Conservation (phyloP, 2,329 filamentous ascomycete genomes). For the Pezicula rhizophila region DNA sequence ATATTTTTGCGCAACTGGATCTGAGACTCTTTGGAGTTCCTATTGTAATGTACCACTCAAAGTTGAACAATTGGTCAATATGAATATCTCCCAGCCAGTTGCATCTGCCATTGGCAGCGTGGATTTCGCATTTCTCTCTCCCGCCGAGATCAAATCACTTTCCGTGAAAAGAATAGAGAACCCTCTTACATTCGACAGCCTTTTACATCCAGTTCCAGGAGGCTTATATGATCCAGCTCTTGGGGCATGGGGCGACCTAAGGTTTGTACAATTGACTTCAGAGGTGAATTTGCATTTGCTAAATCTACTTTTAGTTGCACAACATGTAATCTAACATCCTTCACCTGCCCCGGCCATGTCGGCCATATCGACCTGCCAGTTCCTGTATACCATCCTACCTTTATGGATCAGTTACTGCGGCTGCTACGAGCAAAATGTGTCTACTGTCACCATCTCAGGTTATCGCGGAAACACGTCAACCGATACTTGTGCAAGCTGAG, state of each 20-base stretch:
- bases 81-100: constrained; percentile 76
- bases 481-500: constrained; percentile 78
- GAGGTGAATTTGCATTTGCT: constrained; percentile 5
- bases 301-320: constrained; percentile 57
- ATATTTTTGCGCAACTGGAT: not conserved
- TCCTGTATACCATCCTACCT: constrained; percentile 92
- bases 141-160: constrained; percentile 76
- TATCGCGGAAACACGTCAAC: constrained; percentile 71
- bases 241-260: constrained; percentile 80
- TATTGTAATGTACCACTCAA: not conserved
- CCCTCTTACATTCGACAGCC: constrained; percentile 86
- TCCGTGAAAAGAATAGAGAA: constrained; percentile 94
- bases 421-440: constrained; percentile 81
- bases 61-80: constrained; percentile 27
- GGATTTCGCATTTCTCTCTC: constrained; percentile 80
- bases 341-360: constrained; percentile 82
- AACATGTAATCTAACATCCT: constrained; percentile 80
- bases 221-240: constrained; percentile 90
- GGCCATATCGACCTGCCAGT: constrained; percentile 94
- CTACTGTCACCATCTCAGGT: constrained; percentile 82
- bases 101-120: constrained; percentile 79
- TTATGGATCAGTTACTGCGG: constrained; percentile 85
- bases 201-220: constrained; percentile 82
- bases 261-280: constrained; percentile 47
- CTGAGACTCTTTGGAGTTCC: not conserved